Evolutionary conservation across 805 yeast genomes (phyloP), one percentile per base, ranked within the genome.

Genomic region (Candida wancherniae): DNA sequence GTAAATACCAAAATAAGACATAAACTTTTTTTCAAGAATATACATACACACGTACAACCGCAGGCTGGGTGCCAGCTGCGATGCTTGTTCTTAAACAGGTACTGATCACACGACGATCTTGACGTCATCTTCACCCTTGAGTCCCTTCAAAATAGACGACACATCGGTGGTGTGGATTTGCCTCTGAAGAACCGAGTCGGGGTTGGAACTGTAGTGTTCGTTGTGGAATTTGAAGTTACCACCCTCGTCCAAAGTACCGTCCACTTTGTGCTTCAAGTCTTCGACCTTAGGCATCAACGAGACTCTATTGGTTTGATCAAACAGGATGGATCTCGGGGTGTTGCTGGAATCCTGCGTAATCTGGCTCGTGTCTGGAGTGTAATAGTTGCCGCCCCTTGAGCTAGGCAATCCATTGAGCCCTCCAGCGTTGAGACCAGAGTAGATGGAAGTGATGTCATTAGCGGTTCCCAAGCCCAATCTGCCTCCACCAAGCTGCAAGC

Each of bases 381-480:
- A 10, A 10, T 24, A 11, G 20, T 21, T 22, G 10, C 33, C 37
- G 18, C 23, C 25, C n/a, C n/a, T n/a, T n/a, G n/a, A n/a, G n/a
- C n/a, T n/a, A n/a, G n/a, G n/a, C n/a, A n/a, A n/a, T n/a, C n/a
- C n/a, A n/a, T n/a, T n/a, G n/a, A n/a, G n/a, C 2, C 22, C 15
- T 14, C 24, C 22, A 7, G 24, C 26, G 25, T 37, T 39, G 14
- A 51, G 24, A 6, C 61, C 69, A 3, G 67, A 59, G 33, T 63
- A 65, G 26, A 64, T 64, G 4, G 68, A 61, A 5, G 58, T 49
- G 14, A 64, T 64, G 36, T 64, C 71, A 22, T 57, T 56, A 9
- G 61, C 58, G n/a, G 51, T 59, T 9, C 71, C 71, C 23, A 64
- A 41, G 1, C 71, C 71, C 24, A 53, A 23, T 8, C 45, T 46